Conservation (phyloP, 345 rosid genomes). For the Hibiscus tridactylites region DNA sequence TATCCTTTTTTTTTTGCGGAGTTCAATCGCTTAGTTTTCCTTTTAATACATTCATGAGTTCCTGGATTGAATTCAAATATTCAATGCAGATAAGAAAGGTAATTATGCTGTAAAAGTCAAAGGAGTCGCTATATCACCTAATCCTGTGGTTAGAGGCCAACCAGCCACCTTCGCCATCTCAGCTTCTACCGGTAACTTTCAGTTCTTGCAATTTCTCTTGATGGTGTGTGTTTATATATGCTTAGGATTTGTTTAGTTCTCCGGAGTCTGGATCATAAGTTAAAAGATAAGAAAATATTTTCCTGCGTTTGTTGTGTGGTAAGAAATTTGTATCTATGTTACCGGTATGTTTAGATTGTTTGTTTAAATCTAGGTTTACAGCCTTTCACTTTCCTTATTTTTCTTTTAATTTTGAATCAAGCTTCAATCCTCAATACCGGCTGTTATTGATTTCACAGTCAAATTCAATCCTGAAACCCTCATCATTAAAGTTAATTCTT, state of each 20-base stretch:
- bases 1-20: background rate
- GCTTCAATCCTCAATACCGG: background rate
- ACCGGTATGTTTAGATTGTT: background rate
- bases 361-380: background rate
- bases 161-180: conserved; percentile 41
- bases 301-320: background rate
- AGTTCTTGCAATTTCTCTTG: background rate
- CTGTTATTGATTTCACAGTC: too few relatives aligned
- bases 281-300: background rate
- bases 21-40: background rate
- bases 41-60: background rate
- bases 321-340: background rate
- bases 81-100: conserved; percentile 32
- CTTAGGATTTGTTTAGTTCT: background rate
- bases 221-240: background rate
- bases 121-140: conserved; percentile 39
- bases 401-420: background rate
- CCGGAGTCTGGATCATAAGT: background rate
- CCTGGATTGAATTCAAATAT: background rate
- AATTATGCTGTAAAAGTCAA: conserved; percentile 34
- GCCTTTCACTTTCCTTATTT: background rate
- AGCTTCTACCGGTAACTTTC: conserved; percentile 36
- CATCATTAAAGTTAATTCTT: background rate
- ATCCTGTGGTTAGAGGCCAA: conserved; percentile 37
- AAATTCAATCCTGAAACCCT: background rate